Conservation (phyloP, 225 moss, liverwort and hornwort species). For the Takakia lepidozioides region DNA sequence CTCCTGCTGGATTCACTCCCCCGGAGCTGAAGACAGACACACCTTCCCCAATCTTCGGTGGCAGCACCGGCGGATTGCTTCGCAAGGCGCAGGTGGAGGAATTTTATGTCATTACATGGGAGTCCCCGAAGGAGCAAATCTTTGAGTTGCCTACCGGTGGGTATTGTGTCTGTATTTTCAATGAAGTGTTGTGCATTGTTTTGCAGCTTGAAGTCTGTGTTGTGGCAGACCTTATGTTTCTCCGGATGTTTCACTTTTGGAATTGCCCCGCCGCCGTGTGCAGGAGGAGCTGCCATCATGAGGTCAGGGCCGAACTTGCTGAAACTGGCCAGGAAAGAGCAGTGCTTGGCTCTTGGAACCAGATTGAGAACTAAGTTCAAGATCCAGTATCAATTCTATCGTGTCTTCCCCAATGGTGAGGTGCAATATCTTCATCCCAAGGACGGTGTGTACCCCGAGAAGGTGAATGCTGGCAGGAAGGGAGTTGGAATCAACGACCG, state of each 20-base stretch:
- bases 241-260: no score
- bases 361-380: slow-evolving; percentile 43
- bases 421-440: slow-evolving; percentile 47
- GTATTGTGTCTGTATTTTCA: neutral
- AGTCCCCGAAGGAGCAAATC: slow-evolving; percentile 48
- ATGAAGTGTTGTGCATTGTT: no score
- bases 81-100: slow-evolving; percentile 46
- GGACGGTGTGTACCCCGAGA: slow-evolving; percentile 49
- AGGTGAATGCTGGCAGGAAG: slow-evolving; percentile 34
- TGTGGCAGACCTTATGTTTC: no score
- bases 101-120: slow-evolving; percentile 49
- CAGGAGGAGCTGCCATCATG: slow-evolving; percentile 51
- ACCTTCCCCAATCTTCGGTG: slow-evolving; percentile 44
- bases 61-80: slow-evolving; percentile 33
- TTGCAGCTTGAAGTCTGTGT: no score
- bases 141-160: slow-evolving; percentile 44
- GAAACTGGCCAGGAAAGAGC: slow-evolving; percentile 45
- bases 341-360: slow-evolving; percentile 38
- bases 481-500: slow-evolving; percentile 34
- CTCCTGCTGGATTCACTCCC: slow-evolving; percentile 25
- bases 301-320: slow-evolving; percentile 37
- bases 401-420: slow-evolving; percentile 52
- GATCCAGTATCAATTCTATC: slow-evolving; percentile 49
- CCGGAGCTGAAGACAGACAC: slow-evolving; percentile 34
- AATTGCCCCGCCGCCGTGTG: no score